Conservation (phyloP, 2,329 filamentous ascomycete genomes). For the Fusarium chaquense region DNA sequence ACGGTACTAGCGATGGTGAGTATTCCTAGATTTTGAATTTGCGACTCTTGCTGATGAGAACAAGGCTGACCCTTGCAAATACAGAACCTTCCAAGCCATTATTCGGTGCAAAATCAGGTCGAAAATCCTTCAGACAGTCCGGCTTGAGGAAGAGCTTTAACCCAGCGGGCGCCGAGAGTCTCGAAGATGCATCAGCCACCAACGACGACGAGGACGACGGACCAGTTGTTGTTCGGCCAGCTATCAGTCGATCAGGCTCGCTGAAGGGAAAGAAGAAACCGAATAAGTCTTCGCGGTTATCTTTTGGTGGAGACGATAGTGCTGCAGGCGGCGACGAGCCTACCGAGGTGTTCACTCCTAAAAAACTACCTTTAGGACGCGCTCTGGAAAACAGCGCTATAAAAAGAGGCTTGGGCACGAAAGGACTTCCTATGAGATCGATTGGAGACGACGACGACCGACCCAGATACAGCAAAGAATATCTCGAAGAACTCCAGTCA, state of each 20-base stretch:
- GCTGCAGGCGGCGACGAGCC: constrained; percentile 65
- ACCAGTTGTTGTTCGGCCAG: constrained; percentile 64
- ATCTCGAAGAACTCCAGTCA: constrained; percentile 85
- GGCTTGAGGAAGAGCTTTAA: constrained; percentile 68
- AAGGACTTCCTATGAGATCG: constrained; percentile 67
- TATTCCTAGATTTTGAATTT: constrained; percentile 33
- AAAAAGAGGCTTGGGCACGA: constrained; percentile 64
- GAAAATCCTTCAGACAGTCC: constrained; percentile 69
- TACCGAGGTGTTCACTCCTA: constrained; percentile 68
- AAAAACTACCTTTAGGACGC: constrained; percentile 74
- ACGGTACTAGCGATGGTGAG: constrained; percentile 55
- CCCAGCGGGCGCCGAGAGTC: constrained; percentile 55
- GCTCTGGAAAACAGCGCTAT: constrained; percentile 75
- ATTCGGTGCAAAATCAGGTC: constrained; percentile 59
- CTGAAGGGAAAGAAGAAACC: constrained; percentile 74
- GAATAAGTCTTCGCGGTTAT: constrained; percentile 72
- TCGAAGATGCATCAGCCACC: constrained; percentile 39
- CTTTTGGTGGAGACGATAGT: constrained; percentile 74
- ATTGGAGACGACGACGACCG: constrained; percentile 73
- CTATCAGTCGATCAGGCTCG: constrained; percentile 60
- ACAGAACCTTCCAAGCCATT: constrained; percentile 53
- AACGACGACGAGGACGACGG: constrained; percentile 60
- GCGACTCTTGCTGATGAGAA: constrained; percentile 52
- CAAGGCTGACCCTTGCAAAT: constrained; percentile 51
- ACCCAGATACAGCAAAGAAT: constrained; percentile 87